These are phyloP conservation scores for Metschnikowia hibisci DNA, from an alignment of 805 yeast species.

Conservation along the genomic window DNA sequence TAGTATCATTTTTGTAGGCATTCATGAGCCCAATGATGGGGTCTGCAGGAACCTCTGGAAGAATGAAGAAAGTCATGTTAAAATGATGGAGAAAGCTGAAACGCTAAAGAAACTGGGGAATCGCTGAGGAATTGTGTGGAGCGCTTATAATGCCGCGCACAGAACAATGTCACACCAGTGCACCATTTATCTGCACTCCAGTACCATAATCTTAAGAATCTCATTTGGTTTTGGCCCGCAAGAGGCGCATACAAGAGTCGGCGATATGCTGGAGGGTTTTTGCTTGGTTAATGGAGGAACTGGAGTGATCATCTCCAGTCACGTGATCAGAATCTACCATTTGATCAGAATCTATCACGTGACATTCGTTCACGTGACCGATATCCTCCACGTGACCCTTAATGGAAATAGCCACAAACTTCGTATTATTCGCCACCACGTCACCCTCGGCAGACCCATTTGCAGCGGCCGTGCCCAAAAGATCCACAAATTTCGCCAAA, in stretches of 20 bases:
- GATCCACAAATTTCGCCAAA: conserved; percentile 13
- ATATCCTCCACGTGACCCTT: conserved; percentile 6
- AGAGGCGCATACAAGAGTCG: not conserved
- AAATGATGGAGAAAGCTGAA: not conserved
- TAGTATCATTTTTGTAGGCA: conserved; percentile 21
- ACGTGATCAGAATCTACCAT: too few species aligned
- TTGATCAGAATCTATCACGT: too few species aligned
- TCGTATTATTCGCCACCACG: conserved; percentile 29
- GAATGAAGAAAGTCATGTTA: conserved; percentile 7
- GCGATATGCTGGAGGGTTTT: not conserved
- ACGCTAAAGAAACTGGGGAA: not conserved
- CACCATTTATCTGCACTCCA: not conserved
- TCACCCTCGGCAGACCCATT: conserved; percentile 5
- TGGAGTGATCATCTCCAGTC: too few species aligned
- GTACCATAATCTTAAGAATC: not conserved
- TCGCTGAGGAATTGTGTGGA: too few species aligned
- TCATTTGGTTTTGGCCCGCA: not conserved
- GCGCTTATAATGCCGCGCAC: too few species aligned
- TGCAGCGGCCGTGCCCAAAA: conserved; percentile 8
- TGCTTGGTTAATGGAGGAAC: too few species aligned
- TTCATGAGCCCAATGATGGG: conserved; percentile 18
- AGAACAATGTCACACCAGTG: not conserved
- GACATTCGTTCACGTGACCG: not conserved
- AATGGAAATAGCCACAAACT: conserved; percentile 26
- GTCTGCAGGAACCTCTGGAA: conserved; percentile 13